A percentile compares a stretch with the other conserved stretches of the same genome.
These are phyloP conservation scores for Pseudisothecium myosuroides DNA, from an alignment of 225 moss, liverwort and hornwort species.

Conservation along the genomic window DNA sequence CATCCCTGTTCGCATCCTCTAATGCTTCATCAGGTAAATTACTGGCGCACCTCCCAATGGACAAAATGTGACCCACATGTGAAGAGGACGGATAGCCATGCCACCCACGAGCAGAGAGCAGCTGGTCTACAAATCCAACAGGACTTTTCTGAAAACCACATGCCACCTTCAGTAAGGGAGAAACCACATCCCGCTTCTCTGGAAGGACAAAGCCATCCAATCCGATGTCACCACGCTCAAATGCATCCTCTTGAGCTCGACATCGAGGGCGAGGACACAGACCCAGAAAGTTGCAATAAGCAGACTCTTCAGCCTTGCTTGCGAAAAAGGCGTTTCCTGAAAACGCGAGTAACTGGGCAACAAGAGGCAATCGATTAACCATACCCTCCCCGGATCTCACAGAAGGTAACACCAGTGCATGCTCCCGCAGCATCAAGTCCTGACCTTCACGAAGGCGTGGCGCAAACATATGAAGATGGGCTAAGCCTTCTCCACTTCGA, in stretches of 20 bases:
- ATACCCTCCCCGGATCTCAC: no score
- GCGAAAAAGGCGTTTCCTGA: conserved; percentile 11
- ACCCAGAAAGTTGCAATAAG: conserved; percentile 7
- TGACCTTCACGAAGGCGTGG: conserved; percentile 2
- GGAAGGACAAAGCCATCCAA: conserved; percentile 6
- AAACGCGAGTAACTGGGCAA: conserved; percentile 9
- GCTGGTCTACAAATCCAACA: not conserved
- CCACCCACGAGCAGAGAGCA: not conserved
- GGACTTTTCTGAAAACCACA: not conserved
- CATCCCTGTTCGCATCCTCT: not conserved
- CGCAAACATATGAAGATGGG: conserved; percentile 6
- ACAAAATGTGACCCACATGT: not conserved
- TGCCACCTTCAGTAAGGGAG: not conserved
- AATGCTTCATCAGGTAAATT: not conserved
- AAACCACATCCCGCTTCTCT: not conserved
- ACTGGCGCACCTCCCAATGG: not conserved
- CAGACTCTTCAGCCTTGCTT: not conserved
- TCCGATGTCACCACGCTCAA: not conserved
- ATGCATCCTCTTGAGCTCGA: not conserved
- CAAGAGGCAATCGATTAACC: not conserved
- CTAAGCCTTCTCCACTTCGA: not conserved
- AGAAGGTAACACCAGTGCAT: not conserved
- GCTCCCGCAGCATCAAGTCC: conserved; percentile 3
- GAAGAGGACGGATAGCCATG: not conserved
- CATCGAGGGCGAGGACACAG: conserved; percentile 2